Base-by-base conservation (phyloP, 2,329 filamentous ascomycete genomes). In the Calonectria ilicicola region DNA sequence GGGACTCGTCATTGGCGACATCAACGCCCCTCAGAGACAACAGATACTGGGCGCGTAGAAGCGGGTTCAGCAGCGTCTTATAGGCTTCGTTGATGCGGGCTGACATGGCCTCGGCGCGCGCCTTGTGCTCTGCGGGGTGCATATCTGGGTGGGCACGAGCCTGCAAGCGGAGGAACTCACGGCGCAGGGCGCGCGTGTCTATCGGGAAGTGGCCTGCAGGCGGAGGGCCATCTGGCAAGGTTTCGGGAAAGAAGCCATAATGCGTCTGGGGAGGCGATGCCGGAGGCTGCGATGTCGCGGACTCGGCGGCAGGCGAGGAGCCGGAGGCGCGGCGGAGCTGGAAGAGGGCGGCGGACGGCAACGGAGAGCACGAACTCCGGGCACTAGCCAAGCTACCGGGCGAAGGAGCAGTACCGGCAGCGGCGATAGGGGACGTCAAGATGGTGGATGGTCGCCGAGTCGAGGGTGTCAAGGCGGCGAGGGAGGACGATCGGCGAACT, bases 31-130 rank as follows among this genome's bases (percentile, higher is more conserved):
- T 89, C 66, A 92, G 89, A 72, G 93, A 85, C 5, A 98, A 89
- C 7, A 98, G 86, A 82, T 98, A 98, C 83, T 98, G 95, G n/a
- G 96, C 96, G 27, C 97, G 91, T 60, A 91, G 84, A 15, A 99
- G 87, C 19, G 97, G 96, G 77, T 93, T 91, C 63, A 90, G 87
- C 0, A 99, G 90, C 3, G 96, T 98, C 80, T 91, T 93, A 88
- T 97, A 98, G 0, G 97, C 97, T 76, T 95, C 93, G 87, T 98
- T 98, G 83, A 98, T 96, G 29, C 91, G 89, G 9, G 95, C 91
- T 12, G 94, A 97, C n/a, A 92, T 87, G 0, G 92, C 93, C 83
- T 97, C 94, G 23, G 95, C 95, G 60, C 89, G 80, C 78, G 85
- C 78, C 85, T 93, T 87, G 83, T 87, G 80, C 82, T 87, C 47